Base-by-base conservation (phyloP, 2,329 filamentous ascomycete genomes). In the Didymellaceae sp. region DNA sequence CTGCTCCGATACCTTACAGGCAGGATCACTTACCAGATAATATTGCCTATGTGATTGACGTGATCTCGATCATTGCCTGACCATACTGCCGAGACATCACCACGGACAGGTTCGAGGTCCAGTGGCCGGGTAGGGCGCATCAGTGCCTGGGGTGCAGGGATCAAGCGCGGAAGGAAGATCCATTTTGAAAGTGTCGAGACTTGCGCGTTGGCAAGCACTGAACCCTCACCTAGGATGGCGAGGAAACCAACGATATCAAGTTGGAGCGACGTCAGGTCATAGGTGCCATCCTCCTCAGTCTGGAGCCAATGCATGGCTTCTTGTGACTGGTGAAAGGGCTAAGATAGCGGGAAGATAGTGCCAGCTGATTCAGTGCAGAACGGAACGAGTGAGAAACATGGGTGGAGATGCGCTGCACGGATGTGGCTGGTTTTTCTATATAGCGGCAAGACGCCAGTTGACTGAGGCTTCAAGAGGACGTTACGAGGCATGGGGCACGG, bases 171-270 rank as follows among this genome's bases (percentile, higher is more conserved):
- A 6, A 81, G 65, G 54, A 76, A 79, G 55, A 78, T 77, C 61
- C 79, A 76, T 61, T 65, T 71, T 9, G 78, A 80, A 5, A 81
- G 70, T 0, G 78, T 78, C 5, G 77, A 74, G 17, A 81, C 77
- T 61, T 80, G 77, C 14, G 78, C 77, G 55, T 79, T 80, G 32
- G 77, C 75, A 6, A 77, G 67, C 17, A 81, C 74, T 38, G 75
- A 78, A 67, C 78, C 77, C 64, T 81, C 79, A 35, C 79, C 79
- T 21, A 81, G 66, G 54, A 82, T 78, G 49, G 79, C 79, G n/a
- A 82, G 76, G 61, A 81, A 81, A 63, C 80, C 80, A 51, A 82
- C 80, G 38, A 82, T 81, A 59, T 82, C 80, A 38, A 82, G 75
- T 58, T 82, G 78, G 41, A 82, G 73, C 40, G 74, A 63, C 9